phyloP scores from a whole-genome alignment of 106 monocot genomes.

The Narthecium ossifragum region DNA sequence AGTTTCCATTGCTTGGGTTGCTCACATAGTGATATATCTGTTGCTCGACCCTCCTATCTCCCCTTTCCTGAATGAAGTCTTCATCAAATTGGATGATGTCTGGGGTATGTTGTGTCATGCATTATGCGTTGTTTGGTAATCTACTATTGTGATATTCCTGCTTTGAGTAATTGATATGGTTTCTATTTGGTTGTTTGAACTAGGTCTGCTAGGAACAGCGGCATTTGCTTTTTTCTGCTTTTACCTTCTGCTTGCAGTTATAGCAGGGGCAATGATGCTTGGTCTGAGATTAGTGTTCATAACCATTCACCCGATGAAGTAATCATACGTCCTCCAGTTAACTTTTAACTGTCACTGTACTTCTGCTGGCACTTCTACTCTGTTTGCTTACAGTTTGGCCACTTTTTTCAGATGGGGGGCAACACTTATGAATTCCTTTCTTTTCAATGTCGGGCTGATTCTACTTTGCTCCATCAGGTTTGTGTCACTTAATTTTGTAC shows the following conservation, averaged over 20 bases:
- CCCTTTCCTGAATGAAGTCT: constrained; percentile 90
- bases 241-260: constrained; percentile 90
- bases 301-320: constrained; percentile 99
- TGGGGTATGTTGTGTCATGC: constrained; percentile 66
- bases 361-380: neutral
- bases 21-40: constrained; percentile 88
- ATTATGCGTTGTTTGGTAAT: neutral
- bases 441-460: constrained; percentile 95
- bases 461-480: constrained; percentile 97
- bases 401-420: constrained; percentile 77
- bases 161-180: neutral
- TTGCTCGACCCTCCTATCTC: constrained; percentile 88
- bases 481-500: too few relatives aligned
- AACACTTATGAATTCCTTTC: constrained; percentile 99
- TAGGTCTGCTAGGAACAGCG: constrained; percentile 91
- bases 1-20: constrained; percentile 94
- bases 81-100: constrained; percentile 85
- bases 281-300: constrained; percentile 89
- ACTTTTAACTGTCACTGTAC: neutral
- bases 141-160: neutral
- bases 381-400: constrained; percentile 3
- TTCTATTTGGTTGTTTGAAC: constrained; percentile 4
- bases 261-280: constrained; percentile 98
- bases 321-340: constrained; percentile 13
- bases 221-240: constrained; percentile 99